A percentile compares a stretch with the other conserved stretches of the same genome.
These are phyloP conservation scores for Trametes sanguinea DNA, from an alignment of 768 basidiomycete genomes.

Conservation along the genomic window DNA sequence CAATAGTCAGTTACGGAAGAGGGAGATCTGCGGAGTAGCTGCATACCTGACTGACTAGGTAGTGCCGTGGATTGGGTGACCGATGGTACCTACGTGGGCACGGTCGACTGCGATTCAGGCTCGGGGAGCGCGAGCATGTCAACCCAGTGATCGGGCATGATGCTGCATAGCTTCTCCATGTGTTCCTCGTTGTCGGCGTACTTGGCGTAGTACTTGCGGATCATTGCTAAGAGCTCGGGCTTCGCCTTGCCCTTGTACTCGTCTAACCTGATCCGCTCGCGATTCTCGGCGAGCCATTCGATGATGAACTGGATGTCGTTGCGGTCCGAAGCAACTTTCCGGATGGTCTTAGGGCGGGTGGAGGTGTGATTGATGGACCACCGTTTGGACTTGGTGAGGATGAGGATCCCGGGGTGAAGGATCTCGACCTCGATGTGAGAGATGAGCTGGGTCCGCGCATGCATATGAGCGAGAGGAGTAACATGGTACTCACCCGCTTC, in stretches of 20 bases:
- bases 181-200: constrained; percentile 6
- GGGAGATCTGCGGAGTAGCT: no score
- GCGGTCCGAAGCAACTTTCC: constrained; percentile 6
- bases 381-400: constrained; percentile 18
- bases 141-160: constrained; percentile 17
- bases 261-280: background rate
- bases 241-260: constrained; percentile 15
- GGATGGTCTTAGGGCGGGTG: constrained; percentile 10
- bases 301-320: constrained; percentile 14
- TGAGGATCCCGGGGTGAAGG: constrained; percentile 17
- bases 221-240: constrained; percentile 14
- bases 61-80: no score
- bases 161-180: constrained; percentile 6
- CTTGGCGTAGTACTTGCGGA: constrained; percentile 14
- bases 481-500: background rate
- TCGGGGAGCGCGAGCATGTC: constrained; percentile 8
- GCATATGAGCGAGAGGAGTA: no score
- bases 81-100: background rate
- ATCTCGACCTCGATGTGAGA: background rate
- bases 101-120: background rate
- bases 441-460: background rate
- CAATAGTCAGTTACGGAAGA: no score
- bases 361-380: constrained; percentile 13
- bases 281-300: constrained; percentile 1
- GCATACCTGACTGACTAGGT: no score